Evolutionary conservation across 306 rosid species (phyloP), one percentile per base, ranked within the genome.

Genomic region (Malus sieversii): DNA sequence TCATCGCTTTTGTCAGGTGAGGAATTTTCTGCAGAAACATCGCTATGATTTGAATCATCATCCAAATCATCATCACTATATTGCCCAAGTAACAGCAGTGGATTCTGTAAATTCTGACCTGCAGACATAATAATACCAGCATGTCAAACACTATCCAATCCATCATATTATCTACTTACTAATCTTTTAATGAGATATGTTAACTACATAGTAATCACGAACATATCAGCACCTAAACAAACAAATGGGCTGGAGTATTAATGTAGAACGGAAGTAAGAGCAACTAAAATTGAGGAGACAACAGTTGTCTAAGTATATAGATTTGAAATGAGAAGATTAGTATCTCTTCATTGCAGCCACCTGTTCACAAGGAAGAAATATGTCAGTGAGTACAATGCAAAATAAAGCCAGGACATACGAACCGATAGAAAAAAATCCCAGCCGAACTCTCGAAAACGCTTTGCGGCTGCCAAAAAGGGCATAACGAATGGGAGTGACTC

Each of bases 371-470:
- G 75, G 80, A 78, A 78, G 80, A 58, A 86, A 82, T 76, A 75
- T 4, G 88, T 96, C 89, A 96, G 99, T 81, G 72, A 68, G 72
- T 84, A 76, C 58, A 62, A 83, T 83, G 75, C 84, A 84, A 87
- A 88, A 86, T 42, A 86, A 92, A 96, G 98, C 88, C 87, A 92
- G 93, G 83, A 87, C 86, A 89, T 92, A 92, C 96, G 97, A 96
- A 96, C 99, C 98, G 86, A 86, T 85, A 85, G 75, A 70, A 83
- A 82, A 72, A 57, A 80, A 74, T 75, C 86, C 89, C 88, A n/a
- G 97, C 78, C 85, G 94, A 87, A 85, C 86, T 84, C 93, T 90
- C 83, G 79, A 83, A 85, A 85, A 87, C 70, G 86, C 93, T 86
- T 85, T 79, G 92, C 78, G 59, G 91, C 89, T 80, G 88, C 86